phyloP scores from a whole-genome alignment of 352 stramenopile species.

The Phytopythium delawarense region DNA sequence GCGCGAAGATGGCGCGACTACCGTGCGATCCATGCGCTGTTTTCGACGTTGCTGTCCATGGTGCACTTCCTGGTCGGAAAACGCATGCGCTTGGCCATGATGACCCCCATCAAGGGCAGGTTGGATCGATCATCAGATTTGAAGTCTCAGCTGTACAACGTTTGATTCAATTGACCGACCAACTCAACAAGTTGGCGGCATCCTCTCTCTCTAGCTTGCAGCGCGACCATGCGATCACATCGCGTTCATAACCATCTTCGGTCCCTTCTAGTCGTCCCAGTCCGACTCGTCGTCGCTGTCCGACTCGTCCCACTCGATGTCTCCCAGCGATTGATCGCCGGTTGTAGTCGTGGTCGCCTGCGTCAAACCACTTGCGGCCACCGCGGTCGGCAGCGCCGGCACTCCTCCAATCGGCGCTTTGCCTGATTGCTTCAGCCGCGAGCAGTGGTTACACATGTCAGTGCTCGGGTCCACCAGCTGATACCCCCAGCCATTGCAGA shows the following conservation, averaged over 20 bases:
- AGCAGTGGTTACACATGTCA: conserved; percentile 53
- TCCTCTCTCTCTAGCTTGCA: background rate
- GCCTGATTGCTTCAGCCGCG: conserved; percentile 10
- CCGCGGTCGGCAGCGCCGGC: background rate
- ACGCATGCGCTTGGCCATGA: too few species aligned
- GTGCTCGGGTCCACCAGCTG: conserved; percentile 39
- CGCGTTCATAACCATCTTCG: background rate
- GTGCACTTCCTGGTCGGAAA: too few species aligned
- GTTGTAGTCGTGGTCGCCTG: background rate
- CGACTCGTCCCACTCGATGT: conserved; percentile 47
- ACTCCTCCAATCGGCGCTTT: conserved; percentile 1
- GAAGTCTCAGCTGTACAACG: too few species aligned
- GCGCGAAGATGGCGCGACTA: too few species aligned
- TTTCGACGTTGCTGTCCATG: too few species aligned
- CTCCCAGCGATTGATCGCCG: conserved; percentile 14
- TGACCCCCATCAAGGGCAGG: too few species aligned
- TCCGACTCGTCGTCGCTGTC: conserved; percentile 32
- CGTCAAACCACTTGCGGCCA: conserved; percentile 4
- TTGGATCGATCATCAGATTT: too few species aligned
- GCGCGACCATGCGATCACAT: background rate
- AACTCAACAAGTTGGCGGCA: too few species aligned
- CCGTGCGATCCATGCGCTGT: too few species aligned
- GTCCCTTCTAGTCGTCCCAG: conserved; percentile 34
- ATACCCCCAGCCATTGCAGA: conserved; percentile 56
- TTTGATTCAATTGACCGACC: too few species aligned